phyloP scores from a whole-genome alignment of 257 asterid genomes.

The Rehmannia glutinosa region DNA sequence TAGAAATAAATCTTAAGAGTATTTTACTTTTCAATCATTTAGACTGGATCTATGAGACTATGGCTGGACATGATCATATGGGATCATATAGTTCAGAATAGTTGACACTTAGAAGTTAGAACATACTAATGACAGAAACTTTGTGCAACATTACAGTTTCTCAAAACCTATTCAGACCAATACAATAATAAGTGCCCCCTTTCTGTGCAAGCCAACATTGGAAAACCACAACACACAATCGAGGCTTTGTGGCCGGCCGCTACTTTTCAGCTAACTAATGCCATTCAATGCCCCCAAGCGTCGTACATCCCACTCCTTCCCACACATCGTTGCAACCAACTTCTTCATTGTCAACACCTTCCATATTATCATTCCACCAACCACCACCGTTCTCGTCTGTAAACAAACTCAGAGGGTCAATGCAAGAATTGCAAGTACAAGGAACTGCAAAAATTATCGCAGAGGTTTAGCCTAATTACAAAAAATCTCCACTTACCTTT shows the following conservation, averaged over 20 bases:
- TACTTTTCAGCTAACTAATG: conserved; percentile 29
- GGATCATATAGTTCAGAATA: no score
- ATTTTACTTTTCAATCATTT: no score
- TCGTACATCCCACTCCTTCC: conserved; percentile 79
- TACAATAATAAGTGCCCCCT: neutral
- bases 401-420: no score
- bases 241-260: neutral
- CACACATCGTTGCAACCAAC: conserved; percentile 70
- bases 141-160: no score
- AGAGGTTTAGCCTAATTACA: no score
- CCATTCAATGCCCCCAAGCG: conserved; percentile 81
- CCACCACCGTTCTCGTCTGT: conserved; percentile 86
- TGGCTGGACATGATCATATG: no score
- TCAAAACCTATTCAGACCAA: neutral
- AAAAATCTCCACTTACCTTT: no score
- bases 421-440: neutral
- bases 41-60: no score
- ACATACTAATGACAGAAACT: no score
- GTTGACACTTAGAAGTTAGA: no score
- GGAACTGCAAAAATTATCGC: neutral
- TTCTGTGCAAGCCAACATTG: neutral
- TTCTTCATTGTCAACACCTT: conserved; percentile 85
- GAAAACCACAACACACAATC: neutral
- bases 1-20: no score
- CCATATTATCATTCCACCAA: conserved; percentile 86